Percentiles rank a stretch among this genome's conserved stretches.
phyloP scores from a whole-genome alignment of 2,329 filamentous ascomycete genomes.

The Atkinsonella hypoxylon region DNA sequence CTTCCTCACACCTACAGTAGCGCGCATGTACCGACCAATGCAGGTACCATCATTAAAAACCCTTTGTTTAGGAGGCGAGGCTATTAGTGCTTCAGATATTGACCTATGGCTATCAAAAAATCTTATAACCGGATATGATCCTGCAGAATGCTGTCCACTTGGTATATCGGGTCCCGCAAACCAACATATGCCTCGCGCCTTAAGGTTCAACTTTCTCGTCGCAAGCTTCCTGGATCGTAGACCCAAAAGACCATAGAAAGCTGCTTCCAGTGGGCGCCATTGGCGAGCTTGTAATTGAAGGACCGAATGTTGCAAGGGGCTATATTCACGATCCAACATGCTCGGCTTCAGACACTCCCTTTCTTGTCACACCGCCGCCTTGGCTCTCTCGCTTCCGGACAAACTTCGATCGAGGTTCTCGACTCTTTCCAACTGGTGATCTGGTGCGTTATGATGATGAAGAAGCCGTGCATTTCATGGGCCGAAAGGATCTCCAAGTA shows the following conservation, averaged over 20 bases:
- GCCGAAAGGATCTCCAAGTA: slow-evolving; percentile 22
- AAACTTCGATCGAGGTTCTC: slow-evolving; percentile 8
- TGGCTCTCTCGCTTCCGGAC: slow-evolving; percentile 11
- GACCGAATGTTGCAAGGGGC: slow-evolving; percentile 39
- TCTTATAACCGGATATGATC: slow-evolving; percentile 29
- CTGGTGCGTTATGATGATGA: slow-evolving; percentile 19
- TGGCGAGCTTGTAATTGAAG: slow-evolving; percentile 14
- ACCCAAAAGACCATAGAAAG: background rate
- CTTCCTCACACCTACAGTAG: slow-evolving; percentile 7
- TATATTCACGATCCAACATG: slow-evolving; percentile 38
- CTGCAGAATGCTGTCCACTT: slow-evolving; percentile 12
- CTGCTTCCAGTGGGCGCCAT: background rate
- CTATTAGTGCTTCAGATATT: slow-evolving; percentile 19
- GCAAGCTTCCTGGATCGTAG: background rate
- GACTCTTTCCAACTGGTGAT: slow-evolving; percentile 14
- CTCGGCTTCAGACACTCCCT: background rate
- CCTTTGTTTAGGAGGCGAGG: slow-evolving; percentile 14
- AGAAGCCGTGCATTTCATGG: slow-evolving; percentile 11
- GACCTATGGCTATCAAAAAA: slow-evolving; percentile 7
- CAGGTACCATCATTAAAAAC: slow-evolving; percentile 7
- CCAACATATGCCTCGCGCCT: background rate
- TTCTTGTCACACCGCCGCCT: background rate
- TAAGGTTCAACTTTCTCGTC: slow-evolving; percentile 1
- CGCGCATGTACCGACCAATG: background rate
- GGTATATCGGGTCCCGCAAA: slow-evolving; percentile 13